Conservation (phyloP, 768 basidiomycete species). For the Termitomyces sp. region DNA sequence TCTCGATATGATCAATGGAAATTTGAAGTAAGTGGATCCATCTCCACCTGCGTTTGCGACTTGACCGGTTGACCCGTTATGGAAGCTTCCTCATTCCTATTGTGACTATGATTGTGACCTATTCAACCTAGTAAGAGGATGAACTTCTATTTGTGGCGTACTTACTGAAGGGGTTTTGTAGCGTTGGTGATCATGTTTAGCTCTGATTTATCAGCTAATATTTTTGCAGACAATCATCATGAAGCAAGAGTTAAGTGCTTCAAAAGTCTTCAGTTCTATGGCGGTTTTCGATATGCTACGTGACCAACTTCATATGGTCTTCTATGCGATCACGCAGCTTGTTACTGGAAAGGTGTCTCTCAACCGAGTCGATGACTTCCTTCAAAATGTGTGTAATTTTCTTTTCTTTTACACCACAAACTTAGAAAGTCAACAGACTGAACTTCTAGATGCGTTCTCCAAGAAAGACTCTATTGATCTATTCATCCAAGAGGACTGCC, state of each 20-base stretch:
- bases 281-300: conserved; percentile 60
- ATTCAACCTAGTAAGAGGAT: conserved; percentile 46
- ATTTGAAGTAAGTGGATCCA: conserved; percentile 31
- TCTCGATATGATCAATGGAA: conserved; percentile 38
- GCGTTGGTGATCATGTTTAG: conserved; percentile 6
- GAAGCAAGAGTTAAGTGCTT: conserved; percentile 33
- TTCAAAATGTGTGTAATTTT: conserved; percentile 25
- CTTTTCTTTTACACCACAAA: neutral
- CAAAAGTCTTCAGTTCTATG: conserved; percentile 47
- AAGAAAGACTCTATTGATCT: conserved; percentile 14
- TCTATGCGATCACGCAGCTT: conserved; percentile 19
- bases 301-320: conserved; percentile 37
- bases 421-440: conserved; percentile 26
- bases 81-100: conserved; percentile 55
- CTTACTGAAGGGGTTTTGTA: neutral
- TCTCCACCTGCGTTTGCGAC: neutral
- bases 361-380: conserved; percentile 41
- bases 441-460: conserved; percentile 38
- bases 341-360: conserved; percentile 56
- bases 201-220: neutral
- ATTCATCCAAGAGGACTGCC: conserved; percentile 6
- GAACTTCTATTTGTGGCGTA: neutral
- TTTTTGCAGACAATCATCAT: conserved; percentile 29
- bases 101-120: conserved; percentile 61
- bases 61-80: neutral